Percentiles rank a stretch among this genome's conserved stretches.
phyloP scores from a whole-genome alignment of 371 early-diverging fungal genomes.

The Rhizomucor miehei region DNA sequence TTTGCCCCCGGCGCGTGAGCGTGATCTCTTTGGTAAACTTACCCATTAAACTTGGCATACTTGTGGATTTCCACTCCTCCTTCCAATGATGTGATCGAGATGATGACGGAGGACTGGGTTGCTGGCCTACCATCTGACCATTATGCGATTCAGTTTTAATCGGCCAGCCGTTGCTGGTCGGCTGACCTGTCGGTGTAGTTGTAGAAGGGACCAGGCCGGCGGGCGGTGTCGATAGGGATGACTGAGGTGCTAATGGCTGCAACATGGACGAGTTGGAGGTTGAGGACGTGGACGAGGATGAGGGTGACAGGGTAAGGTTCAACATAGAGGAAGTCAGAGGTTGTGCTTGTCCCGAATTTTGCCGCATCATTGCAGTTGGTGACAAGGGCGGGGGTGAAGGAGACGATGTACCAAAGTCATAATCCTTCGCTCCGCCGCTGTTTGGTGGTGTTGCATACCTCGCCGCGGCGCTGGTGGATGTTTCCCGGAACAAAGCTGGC shows the following conservation, averaged over 20 bases:
- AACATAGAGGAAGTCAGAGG: conserved; percentile 36
- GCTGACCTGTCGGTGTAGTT: conserved; percentile 1
- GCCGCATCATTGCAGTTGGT: conserved; percentile 23
- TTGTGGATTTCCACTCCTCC: conserved; percentile 21
- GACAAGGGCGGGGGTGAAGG: conserved; percentile 13
- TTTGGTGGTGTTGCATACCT: conserved; percentile 14
- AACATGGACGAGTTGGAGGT: conserved; percentile 13
- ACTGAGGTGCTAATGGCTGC: conserved; percentile 12
- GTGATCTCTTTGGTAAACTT: conserved; percentile 4
- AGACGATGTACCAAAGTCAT: neutral
- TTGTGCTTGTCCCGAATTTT: conserved; percentile 9
- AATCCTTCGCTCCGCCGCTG: conserved; percentile 3
- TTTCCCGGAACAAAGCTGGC: conserved; percentile 3
- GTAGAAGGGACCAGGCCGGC: neutral
- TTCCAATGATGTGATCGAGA: conserved; percentile 7
- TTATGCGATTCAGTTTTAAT: neutral
- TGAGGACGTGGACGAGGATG: conserved; percentile 26
- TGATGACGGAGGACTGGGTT: conserved; percentile 9
- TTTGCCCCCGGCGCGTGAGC: neutral
- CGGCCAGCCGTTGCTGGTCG: conserved; percentile 1
- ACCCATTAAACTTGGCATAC: conserved; percentile 47
- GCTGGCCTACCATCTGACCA: neutral
- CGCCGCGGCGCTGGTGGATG: conserved; percentile 1
- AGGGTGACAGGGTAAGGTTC: conserved; percentile 36
- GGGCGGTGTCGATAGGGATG: conserved; percentile 26